These are phyloP conservation scores for Wallacemonas sp. DNA, from an alignment of 208 protist species.

Conservation along the genomic window DNA sequence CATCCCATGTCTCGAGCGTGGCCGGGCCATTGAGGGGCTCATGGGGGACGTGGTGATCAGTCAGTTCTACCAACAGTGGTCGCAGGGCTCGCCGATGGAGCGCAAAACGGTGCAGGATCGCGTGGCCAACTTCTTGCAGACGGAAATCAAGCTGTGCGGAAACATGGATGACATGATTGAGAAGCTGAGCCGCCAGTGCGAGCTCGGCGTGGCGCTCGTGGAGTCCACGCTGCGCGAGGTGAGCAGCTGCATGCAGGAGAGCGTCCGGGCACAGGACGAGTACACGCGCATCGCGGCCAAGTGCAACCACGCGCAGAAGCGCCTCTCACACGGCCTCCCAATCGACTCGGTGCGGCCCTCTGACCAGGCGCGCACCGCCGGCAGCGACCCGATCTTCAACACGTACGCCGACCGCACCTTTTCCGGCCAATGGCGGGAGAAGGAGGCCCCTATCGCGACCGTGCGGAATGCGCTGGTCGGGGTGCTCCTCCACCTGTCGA, in stretches of 20 bases:
- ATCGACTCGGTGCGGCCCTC: neutral
- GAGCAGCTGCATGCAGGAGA: conserved; percentile 3
- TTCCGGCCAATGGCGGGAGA: conserved; percentile 34
- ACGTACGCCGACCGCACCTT: conserved; percentile 32
- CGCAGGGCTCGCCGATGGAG: conserved; percentile 32
- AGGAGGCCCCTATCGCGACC: conserved; percentile 5
- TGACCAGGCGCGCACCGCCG: neutral
- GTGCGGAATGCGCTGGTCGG: conserved; percentile 25
- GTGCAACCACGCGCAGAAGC: neutral
- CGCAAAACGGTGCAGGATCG: conserved; percentile 25
- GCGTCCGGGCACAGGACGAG: neutral
- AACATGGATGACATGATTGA: conserved; percentile 38
- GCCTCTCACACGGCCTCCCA: neutral
- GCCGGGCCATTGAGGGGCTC: conserved; percentile 34
- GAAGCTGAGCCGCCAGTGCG: conserved; percentile 29
- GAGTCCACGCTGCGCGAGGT: conserved; percentile 20
- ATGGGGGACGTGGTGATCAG: conserved; percentile 46
- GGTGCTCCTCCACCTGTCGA: conserved; percentile 28
- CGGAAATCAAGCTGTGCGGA: conserved; percentile 35
- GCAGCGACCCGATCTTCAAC: conserved; percentile 16
- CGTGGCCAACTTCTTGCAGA: conserved; percentile 31
- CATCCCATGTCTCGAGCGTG: conserved; percentile 35
- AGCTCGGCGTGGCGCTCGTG: conserved; percentile 22
- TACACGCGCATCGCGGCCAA: neutral
- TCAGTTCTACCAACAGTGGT: conserved; percentile 38